phyloP scores from a whole-genome alignment of 441 rosid genomes.

The Brassica hybrid region DNA sequence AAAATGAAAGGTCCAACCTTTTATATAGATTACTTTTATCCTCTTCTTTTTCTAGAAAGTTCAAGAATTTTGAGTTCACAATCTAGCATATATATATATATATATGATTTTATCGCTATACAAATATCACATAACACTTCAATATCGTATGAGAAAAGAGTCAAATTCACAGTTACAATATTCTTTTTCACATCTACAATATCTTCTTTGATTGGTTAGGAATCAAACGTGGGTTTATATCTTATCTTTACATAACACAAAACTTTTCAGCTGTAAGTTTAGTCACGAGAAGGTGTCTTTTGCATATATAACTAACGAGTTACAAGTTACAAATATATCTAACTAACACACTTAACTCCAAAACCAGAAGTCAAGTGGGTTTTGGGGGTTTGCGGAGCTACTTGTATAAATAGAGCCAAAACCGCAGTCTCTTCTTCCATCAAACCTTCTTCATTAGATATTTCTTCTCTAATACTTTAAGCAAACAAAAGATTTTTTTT shows the following conservation, averaged over 20 bases:
- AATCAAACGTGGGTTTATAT: background rate
- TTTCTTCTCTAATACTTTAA: constrained; percentile 19
- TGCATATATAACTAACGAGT: background rate
- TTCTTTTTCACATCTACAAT: background rate
- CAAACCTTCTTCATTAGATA: constrained; percentile 26
- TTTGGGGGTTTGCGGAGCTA: constrained; percentile 7
- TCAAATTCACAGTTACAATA: background rate
- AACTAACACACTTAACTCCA: constrained; percentile 12
- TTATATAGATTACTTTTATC: background rate
- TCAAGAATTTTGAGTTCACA: background rate
- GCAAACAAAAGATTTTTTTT: constrained; percentile 1
- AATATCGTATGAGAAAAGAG: background rate
- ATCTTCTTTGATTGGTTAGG: background rate
- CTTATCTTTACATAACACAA: background rate
- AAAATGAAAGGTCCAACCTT: background rate
- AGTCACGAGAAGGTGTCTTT: background rate
- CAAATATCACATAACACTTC: background rate
- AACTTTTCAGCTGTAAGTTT: background rate
- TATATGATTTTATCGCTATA: background rate
- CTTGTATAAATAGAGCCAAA: constrained; percentile 35
- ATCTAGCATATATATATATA: background rate
- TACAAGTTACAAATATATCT: background rate
- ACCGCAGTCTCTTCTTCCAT: constrained; percentile 10
- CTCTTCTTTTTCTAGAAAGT: background rate
- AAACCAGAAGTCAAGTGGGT: constrained; percentile 11